These are phyloP conservation scores for Xanthoparmelia taractica DNA, from an alignment of 495 filamentous ascomycete genomes.

Conservation along the genomic window DNA sequence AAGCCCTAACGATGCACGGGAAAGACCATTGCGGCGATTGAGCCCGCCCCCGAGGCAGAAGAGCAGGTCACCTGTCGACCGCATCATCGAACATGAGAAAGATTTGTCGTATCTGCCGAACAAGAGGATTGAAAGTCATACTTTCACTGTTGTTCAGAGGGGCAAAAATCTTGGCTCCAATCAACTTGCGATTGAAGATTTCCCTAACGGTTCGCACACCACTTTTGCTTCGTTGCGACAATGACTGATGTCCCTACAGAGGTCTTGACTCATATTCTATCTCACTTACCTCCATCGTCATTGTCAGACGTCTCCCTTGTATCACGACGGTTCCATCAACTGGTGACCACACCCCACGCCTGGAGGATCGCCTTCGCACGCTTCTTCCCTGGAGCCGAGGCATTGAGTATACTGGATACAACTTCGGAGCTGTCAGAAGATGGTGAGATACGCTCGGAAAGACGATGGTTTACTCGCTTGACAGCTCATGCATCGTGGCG, in stretches of 20 bases:
- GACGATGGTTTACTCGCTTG: conserved; percentile 68
- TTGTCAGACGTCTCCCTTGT: conserved; percentile 71
- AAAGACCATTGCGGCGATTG: conserved; percentile 27
- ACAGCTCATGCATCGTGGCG: conserved; percentile 79
- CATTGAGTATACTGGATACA: conserved; percentile 30
- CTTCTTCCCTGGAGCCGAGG: conserved; percentile 71
- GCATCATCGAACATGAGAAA: conserved; percentile 68
- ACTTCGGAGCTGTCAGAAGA: conserved; percentile 27
- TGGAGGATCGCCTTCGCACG: conserved; percentile 86
- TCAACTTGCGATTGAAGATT: conserved; percentile 45
- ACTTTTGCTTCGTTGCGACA: conserved; percentile 2
- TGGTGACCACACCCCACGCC: conserved; percentile 82
- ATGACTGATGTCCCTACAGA: conserved; percentile 48
- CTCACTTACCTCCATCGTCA: conserved; percentile 73
- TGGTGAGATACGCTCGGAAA: conserved; percentile 53
- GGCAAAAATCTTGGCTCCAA: conserved; percentile 42
- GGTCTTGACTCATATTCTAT: conserved; percentile 84
- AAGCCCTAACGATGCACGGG: conserved; percentile 33
- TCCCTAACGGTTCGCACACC: conserved; percentile 68
- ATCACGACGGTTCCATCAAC: conserved; percentile 69
- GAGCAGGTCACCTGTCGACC: conserved; percentile 45
- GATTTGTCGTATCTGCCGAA: conserved; percentile 40
- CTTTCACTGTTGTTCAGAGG: conserved; percentile 55
- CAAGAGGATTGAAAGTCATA: conserved; percentile 41
- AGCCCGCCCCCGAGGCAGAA: conserved; percentile 30